A percentile compares a stretch with the other conserved stretches of the same genome.
These are phyloP conservation scores for Cunninghamia lanceolata DNA, from an alignment of 75 land plant genomes.

Conservation along the genomic window DNA sequence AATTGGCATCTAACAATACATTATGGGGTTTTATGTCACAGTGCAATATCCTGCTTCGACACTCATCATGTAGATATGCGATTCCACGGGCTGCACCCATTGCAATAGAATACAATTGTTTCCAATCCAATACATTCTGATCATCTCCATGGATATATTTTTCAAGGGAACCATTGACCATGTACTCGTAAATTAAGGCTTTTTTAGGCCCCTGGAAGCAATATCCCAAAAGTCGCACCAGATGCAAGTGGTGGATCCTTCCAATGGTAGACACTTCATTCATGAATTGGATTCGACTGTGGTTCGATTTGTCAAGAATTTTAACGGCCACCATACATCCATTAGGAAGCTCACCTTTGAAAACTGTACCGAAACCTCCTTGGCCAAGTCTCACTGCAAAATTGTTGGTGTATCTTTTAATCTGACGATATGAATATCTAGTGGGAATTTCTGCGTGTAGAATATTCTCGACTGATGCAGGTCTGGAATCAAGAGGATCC, in stretches of 20 bases:
- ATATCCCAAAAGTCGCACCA: constrained; percentile 35
- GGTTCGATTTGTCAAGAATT: constrained; percentile 11
- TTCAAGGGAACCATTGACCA: constrained; percentile 39
- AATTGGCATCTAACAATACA: no score
- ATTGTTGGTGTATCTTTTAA: background rate
- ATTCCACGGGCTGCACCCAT: background rate
- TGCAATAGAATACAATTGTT: background rate
- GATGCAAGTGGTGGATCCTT: constrained; percentile 30
- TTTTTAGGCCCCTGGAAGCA: constrained; percentile 20
- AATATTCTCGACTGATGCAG: background rate
- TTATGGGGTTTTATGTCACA: no score
- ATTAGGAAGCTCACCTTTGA: constrained; percentile 21
- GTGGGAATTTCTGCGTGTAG: background rate
- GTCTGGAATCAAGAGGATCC: background rate
- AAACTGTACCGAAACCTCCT: constrained; percentile 31
- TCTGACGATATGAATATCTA: background rate
- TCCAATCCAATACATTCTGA: background rate
- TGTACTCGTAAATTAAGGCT: constrained; percentile 35
- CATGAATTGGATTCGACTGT: constrained; percentile 20
- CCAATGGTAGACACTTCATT: constrained; percentile 34
- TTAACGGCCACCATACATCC: constrained; percentile 26
- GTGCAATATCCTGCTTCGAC: background rate
- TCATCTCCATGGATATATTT: constrained; percentile 17
- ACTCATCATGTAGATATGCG: constrained; percentile 1
- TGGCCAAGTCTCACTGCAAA: constrained; percentile 6